Evolutionary conservation across 805 yeast species (phyloP).

Genomic region (Hagleromyces aurorensis): DNA sequence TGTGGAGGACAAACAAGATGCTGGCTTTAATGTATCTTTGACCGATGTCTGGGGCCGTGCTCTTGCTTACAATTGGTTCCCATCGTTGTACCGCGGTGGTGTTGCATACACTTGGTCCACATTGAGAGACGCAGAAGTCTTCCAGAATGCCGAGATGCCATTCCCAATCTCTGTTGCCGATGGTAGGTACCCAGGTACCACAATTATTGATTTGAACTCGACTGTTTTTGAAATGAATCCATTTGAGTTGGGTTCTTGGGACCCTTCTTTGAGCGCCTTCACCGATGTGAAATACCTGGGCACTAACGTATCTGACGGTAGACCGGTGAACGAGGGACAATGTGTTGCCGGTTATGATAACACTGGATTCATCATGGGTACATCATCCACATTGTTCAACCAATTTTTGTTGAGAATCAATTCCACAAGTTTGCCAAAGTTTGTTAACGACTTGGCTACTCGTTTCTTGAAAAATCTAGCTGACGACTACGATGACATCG

Average conservation of each 20-base stretch:
- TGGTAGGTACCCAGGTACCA: slow-evolving; percentile 57
- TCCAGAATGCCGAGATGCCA: slow-evolving; percentile 57
- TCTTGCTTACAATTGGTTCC: slow-evolving; percentile 67
- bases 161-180: slow-evolving; percentile 63
- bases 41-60: slow-evolving; percentile 81
- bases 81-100: slow-evolving; percentile 49
- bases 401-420: slow-evolving; percentile 53
- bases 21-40: slow-evolving; percentile 59
- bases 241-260: slow-evolving; percentile 83
- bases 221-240: slow-evolving; percentile 63
- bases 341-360: slow-evolving; percentile 73
- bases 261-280: slow-evolving; percentile 61
- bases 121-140: slow-evolving; percentile 53
- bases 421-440: slow-evolving; percentile 42
- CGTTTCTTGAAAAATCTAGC: slow-evolving; percentile 41
- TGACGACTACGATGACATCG: slow-evolving; percentile 54
- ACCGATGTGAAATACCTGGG: slow-evolving; percentile 66
- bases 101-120: slow-evolving; percentile 55
- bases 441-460: slow-evolving; percentile 39
- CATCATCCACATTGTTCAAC: slow-evolving; percentile 78
- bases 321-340: slow-evolving; percentile 37
- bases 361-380: slow-evolving; percentile 73
- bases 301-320: slow-evolving; percentile 53
- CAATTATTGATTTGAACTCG: slow-evolving; percentile 54
- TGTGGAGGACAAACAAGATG: slow-evolving; percentile 44